Evolutionary conservation across 805 yeast genomes (phyloP), one percentile per base, ranked within the genome.

Genomic region (Saccharomyces paradoxus): DNA sequence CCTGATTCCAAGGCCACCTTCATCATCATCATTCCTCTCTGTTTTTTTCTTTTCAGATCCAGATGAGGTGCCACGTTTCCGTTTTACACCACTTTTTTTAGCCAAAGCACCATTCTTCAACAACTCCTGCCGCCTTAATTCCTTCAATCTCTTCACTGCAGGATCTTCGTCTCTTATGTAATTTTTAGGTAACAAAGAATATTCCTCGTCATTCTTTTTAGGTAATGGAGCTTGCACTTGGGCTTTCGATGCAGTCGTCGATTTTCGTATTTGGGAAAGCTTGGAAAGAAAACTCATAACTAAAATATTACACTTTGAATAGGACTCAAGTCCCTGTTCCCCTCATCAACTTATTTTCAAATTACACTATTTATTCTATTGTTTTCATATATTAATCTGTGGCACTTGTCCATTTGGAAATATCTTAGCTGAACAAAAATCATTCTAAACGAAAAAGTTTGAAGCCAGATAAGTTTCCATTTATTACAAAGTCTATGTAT

Each of bases 91-190:
- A 29, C 51, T 61, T 54, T 74, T 73, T 31, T 63, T 62, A 50
- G 73, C 74, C 52, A 72, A 67, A 47, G 72, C 73, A 22, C 66
- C 67, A 48, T 64, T 69, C 52, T 65, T 68, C 41, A 79, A 79
- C 44, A 71, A 74, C 58, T 86, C 89, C 46, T 74, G 69, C 56
- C 81, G 73, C 63, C 92, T 73, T 2, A 83, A 81, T 55, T 84
- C 90, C 59, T 86, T 86, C 41, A 86, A 70, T 55, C 86, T 69
- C 41, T 81, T 81, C 8, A 86, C 88, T 3, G 89, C 89, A 0
- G 91, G 89, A 63, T 86, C 92, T 4, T 77, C 74, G 24, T 70
- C 66, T 51, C 75, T 60, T 1, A 64, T 58, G 47, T 70, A 70
- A 46, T 60, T 60, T 44, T 56, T 53, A 0, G 73, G 74, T 30